Evolutionary conservation across 257 asterid species (phyloP).

Genomic region (Salvia splendens): DNA sequence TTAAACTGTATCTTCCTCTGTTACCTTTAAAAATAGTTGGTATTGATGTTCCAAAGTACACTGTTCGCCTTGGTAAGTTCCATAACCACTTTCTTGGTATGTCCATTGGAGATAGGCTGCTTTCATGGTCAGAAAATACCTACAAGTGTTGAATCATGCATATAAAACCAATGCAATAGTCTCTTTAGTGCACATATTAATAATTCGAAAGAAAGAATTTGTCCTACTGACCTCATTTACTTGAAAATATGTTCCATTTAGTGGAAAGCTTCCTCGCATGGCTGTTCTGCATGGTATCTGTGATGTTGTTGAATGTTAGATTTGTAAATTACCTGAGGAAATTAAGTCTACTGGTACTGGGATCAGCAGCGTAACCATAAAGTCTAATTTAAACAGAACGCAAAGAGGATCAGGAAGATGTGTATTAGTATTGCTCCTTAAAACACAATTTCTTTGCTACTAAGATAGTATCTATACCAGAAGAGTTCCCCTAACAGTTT

Average conservation of each 20-base stretch:
- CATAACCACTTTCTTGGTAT: slow-evolving; percentile 93
- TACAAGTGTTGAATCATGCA: slow-evolving; percentile 35
- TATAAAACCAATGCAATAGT: slow-evolving; percentile 25
- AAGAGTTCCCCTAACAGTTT: slow-evolving; percentile 92
- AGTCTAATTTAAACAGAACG: not conserved
- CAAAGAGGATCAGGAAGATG: slow-evolving; percentile 14
- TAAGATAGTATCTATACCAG: slow-evolving; percentile 54
- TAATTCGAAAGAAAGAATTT: slow-evolving; percentile 27
- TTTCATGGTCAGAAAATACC: slow-evolving; percentile 95
- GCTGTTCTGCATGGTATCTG: slow-evolving; percentile 99
- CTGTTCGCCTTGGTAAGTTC: slow-evolving; percentile 85
- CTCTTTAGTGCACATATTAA: slow-evolving; percentile 16
- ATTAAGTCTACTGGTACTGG: not conserved
- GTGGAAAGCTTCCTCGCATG: slow-evolving; percentile 98
- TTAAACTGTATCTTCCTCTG: slow-evolving; percentile 17
- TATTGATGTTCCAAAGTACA: slow-evolving; percentile 93
- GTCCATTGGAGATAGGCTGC: slow-evolving; percentile 74
- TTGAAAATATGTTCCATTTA: slow-evolving; percentile 96
- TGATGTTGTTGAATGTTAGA: slow-evolving; percentile 38
- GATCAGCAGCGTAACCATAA: not conserved
- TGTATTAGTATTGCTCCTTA: slow-evolving; percentile 10
- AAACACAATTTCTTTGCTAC: slow-evolving; percentile 22
- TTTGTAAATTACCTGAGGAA: slow-evolving; percentile 14
- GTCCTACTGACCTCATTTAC: slow-evolving; percentile 77
- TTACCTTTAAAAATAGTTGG: slow-evolving; percentile 93